A percentile compares a stretch with the other conserved stretches of the same genome.
These are phyloP conservation scores for Sphaerulina vaccinii DNA, from an alignment of 2,329 filamentous ascomycete species.

Conservation along the genomic window DNA sequence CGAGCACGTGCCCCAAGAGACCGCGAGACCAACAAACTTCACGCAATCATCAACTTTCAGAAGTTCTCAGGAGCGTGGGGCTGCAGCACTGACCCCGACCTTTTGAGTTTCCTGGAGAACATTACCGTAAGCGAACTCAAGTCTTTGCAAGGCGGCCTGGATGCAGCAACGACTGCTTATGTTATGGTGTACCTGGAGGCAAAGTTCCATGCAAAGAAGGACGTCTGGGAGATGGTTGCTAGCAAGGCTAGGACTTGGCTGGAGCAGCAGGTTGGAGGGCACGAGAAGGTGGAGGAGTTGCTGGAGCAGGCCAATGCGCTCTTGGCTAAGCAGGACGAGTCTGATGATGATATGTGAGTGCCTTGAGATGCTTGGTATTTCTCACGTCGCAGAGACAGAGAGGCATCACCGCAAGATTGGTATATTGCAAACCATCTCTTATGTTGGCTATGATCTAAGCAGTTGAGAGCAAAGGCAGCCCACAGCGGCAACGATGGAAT, in stretches of 20 bases:
- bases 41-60: constrained; percentile 55
- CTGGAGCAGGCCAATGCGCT: not conserved
- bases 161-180: constrained; percentile 40
- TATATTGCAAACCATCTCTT: too few relatives aligned
- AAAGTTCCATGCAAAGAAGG: constrained; percentile 47
- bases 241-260: constrained; percentile 53
- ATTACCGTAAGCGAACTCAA: constrained; percentile 5
- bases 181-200: constrained; percentile 53
- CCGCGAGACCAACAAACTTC: constrained; percentile 30
- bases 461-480: too few relatives aligned
- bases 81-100: constrained; percentile 35
- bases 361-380: too few relatives aligned
- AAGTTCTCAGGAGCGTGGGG: constrained; percentile 57
- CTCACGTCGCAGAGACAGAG: too few relatives aligned
- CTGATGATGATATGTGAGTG: too few relatives aligned
- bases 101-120: not conserved
- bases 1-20: not conserved
- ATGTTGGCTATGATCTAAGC: too few relatives aligned
- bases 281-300: constrained; percentile 8
- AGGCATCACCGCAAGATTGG: too few relatives aligned
- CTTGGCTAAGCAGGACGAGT: too few relatives aligned
- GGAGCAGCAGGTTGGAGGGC: not conserved
- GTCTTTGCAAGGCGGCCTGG: too few relatives aligned
- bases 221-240: constrained; percentile 64
- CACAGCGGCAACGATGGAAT: too few relatives aligned